These are phyloP conservation scores for Pythium apleroticum DNA, from an alignment of 352 stramenopile species.

Conservation along the genomic window DNA sequence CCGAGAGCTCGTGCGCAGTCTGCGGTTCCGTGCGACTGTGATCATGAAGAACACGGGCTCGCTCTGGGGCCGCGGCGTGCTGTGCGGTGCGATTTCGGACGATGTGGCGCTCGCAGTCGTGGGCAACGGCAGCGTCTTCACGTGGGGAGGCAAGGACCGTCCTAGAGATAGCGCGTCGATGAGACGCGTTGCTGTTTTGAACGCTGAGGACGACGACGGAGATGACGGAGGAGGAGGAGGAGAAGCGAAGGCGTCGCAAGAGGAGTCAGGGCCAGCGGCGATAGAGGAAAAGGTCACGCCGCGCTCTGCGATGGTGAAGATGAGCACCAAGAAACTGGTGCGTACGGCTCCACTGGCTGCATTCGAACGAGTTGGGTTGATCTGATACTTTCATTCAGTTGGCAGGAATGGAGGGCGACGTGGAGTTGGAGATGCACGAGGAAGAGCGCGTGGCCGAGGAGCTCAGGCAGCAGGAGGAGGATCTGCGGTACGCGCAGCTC, in stretches of 20 bases:
- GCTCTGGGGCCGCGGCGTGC: conserved; percentile 88
- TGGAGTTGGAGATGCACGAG: conserved; percentile 44
- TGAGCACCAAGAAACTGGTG: conserved; percentile 28
- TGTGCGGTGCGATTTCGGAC: conserved; percentile 77
- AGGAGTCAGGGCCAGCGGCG: not conserved
- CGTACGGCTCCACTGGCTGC: too few species aligned
- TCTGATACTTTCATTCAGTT: conserved; percentile 31
- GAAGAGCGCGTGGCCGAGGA: conserved; percentile 50
- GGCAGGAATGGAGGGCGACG: conserved; percentile 31
- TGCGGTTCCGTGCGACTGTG: conserved; percentile 62
- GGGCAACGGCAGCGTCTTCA: conserved; percentile 79
- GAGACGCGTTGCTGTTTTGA: conserved; percentile 29
- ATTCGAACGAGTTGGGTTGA: too few species aligned
- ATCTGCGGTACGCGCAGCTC: conserved; percentile 55
- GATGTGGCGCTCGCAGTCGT: conserved; percentile 89
- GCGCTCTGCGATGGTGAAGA: conserved; percentile 28
- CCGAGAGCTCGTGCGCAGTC: conserved; percentile 57
- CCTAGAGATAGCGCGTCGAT: conserved; percentile 27
- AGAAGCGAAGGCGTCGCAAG: not conserved
- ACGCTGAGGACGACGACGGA: conserved; percentile 31
- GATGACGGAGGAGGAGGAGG: conserved; percentile 20
- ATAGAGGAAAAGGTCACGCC: conserved; percentile 23
- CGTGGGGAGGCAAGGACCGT: conserved; percentile 83
- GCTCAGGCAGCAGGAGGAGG: conserved; percentile 49
- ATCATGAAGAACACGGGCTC: conserved; percentile 88